These are phyloP conservation scores for Capsicum pubescens DNA, from an alignment of 257 asterid species.

Conservation along the genomic window DNA sequence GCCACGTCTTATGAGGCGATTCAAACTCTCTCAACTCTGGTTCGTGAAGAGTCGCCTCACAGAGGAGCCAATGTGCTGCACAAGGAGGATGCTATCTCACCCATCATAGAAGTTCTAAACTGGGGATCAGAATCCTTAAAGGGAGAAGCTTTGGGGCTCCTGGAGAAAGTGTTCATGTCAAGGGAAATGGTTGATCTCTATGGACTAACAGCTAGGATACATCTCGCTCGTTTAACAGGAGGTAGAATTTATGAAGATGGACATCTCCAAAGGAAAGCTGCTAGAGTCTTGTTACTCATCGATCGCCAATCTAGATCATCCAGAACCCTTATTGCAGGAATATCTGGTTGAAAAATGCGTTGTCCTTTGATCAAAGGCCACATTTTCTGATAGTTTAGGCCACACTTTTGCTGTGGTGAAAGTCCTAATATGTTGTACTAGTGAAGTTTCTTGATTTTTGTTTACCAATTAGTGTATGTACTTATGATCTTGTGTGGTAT, in stretches of 20 bases:
- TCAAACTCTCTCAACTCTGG: slow-evolving; percentile 68
- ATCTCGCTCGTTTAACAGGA: slow-evolving; percentile 54
- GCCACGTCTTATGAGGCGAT: slow-evolving; percentile 70
- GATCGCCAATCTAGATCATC: slow-evolving; percentile 63
- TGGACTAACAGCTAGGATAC: slow-evolving; percentile 46
- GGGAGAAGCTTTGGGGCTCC: slow-evolving; percentile 55
- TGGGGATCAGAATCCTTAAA: slow-evolving; percentile 69
- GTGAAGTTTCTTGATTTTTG: background rate
- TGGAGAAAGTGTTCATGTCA: slow-evolving; percentile 57
- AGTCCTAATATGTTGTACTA: background rate
- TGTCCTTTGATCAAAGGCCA: background rate
- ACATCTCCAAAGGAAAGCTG: slow-evolving; percentile 67
- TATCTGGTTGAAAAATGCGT: background rate
- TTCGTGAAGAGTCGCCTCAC: slow-evolving; percentile 62
- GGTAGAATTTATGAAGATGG: slow-evolving; percentile 52
- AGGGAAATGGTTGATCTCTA: slow-evolving; percentile 62
- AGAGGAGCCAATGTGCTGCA: slow-evolving; percentile 59
- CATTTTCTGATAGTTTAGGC: background rate
- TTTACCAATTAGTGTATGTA: background rate
- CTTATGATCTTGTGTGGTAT: background rate
- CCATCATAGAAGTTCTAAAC: slow-evolving; percentile 49
- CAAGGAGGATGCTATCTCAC: slow-evolving; percentile 48
- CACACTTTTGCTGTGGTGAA: background rate
- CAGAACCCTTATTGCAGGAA: slow-evolving; percentile 43
- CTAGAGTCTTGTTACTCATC: slow-evolving; percentile 55